phyloP scores from a whole-genome alignment of 2,329 filamentous ascomycete genomes.

The Penicillium italicum region DNA sequence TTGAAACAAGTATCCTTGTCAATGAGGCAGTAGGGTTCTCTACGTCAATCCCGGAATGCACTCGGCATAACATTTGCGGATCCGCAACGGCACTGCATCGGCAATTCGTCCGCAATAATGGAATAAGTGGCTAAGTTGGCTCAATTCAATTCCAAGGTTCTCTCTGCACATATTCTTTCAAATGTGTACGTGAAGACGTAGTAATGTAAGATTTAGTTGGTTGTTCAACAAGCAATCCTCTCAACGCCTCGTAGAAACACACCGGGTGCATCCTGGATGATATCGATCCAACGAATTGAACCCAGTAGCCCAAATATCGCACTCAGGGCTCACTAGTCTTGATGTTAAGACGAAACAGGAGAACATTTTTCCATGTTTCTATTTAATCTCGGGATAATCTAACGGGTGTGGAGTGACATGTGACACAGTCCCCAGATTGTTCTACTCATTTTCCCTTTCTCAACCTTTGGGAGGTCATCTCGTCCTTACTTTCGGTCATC shows the following conservation, averaged over 20 bases:
- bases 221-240: neutral
- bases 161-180: neutral
- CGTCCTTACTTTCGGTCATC: neutral
- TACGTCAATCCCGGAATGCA: constrained; percentile 19
- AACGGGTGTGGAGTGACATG: neutral
- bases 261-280: constrained; percentile 17
- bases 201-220: neutral
- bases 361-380: neutral
- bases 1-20: neutral
- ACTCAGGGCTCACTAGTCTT: neutral
- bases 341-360: neutral
- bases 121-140: neutral
- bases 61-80: constrained; percentile 6
- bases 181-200: neutral
- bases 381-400: neutral
- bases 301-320: neutral
- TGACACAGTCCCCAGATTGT: neutral
- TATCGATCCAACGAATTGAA: neutral
- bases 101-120: neutral
- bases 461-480: too few species aligned
- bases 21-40: constrained; percentile 5
- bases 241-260: neutral
- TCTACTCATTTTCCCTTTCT: neutral
- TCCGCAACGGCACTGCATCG: neutral
- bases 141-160: neutral